phyloP scores from a whole-genome alignment of 257 asterid genomes.

The Lavandula angustifolia region DNA sequence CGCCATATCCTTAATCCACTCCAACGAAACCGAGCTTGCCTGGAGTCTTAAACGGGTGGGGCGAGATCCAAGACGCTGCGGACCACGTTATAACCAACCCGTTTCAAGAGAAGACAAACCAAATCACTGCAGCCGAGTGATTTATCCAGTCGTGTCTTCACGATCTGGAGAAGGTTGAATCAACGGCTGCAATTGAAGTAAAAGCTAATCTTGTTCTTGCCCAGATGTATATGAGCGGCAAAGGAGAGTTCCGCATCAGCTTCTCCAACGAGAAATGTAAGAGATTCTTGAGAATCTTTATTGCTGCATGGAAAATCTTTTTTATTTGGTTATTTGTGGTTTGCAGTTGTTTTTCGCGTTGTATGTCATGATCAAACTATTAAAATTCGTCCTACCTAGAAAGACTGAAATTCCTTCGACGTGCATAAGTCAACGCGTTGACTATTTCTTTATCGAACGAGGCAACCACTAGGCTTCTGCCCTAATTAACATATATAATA shows the following conservation, averaged over 20 bases:
- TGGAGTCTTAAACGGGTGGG: constrained; percentile 17
- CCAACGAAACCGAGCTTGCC: constrained; percentile 3
- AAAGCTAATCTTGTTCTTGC: constrained; percentile 18
- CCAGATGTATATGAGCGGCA: constrained; percentile 22
- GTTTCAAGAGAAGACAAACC: constrained; percentile 10
- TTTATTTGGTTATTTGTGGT: constrained; percentile 10
- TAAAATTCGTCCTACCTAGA: constrained; percentile 2
- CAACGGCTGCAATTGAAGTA: constrained; percentile 27
- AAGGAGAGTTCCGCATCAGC: constrained; percentile 20
- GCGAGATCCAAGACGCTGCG: constrained; percentile 15
- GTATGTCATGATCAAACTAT: constrained; percentile 22
- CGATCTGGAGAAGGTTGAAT: constrained; percentile 27
- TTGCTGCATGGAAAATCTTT: constrained; percentile 6
- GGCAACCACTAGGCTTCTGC: too few relatives aligned
- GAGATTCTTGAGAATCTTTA: neutral
- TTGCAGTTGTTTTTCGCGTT: constrained; percentile 26
- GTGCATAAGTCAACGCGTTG: too few relatives aligned
- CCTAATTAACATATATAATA: too few relatives aligned
- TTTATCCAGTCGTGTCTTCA: constrained; percentile 25
- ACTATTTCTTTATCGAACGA: too few relatives aligned
- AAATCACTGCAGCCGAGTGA: constrained; percentile 17
- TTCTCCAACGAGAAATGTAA: neutral
- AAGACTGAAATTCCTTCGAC: too few relatives aligned
- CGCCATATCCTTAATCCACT: neutral
- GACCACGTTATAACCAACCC: neutral